Evolutionary conservation across 23 red algal genomes (phyloP).

Genomic region (Cyanidioschyzon merolae): DNA sequence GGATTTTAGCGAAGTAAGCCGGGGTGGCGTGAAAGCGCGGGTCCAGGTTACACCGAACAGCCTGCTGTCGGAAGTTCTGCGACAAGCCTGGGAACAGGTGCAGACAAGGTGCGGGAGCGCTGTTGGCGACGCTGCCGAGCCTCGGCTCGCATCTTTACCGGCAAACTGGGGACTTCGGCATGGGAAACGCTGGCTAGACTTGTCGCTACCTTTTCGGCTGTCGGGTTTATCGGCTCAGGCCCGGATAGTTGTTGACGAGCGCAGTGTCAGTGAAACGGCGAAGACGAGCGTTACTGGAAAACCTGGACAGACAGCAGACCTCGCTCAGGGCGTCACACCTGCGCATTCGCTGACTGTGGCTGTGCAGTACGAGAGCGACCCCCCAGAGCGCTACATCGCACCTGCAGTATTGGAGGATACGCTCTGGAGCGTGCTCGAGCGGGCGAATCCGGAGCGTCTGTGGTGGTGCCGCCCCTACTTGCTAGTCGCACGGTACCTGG

Average conservation of each 20-base stretch:
- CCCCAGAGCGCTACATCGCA: background rate
- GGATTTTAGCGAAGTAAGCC: background rate
- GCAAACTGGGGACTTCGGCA: background rate
- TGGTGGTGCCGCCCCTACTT: background rate
- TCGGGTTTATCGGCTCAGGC: background rate
- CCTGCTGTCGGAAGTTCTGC: background rate
- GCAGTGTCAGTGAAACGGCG: background rate
- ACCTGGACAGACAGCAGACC: background rate
- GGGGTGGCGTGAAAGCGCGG: background rate
- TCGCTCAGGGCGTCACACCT: background rate
- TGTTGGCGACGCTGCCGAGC: background rate
- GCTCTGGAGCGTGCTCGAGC: background rate
- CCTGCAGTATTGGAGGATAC: background rate
- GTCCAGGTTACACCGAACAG: background rate
- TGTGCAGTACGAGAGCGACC: background rate
- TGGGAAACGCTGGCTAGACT: background rate
- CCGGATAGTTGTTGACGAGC: background rate
- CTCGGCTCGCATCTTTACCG: background rate
- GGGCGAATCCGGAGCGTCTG: background rate
- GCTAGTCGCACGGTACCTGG: background rate
- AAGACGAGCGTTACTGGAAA: background rate
- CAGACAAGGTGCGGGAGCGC: background rate
- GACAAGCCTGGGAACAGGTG: background rate
- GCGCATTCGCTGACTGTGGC: background rate
- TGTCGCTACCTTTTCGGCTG: constrained; percentile 11